phyloP scores from a whole-genome alignment of 441 rosid genomes.

The Gossypium davidsonii region DNA sequence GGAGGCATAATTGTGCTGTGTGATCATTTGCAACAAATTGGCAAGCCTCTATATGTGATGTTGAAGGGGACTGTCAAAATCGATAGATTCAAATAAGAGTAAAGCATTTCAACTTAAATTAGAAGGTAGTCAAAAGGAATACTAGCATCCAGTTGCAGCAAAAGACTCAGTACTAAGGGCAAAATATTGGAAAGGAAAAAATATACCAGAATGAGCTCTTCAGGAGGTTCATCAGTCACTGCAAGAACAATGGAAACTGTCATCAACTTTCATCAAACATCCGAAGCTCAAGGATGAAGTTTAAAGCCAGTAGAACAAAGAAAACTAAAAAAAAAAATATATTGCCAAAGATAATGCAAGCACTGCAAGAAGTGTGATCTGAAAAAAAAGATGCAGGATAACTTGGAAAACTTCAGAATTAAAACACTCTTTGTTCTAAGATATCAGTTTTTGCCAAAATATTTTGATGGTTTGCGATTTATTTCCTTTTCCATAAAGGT shows the following conservation, averaged over 20 bases:
- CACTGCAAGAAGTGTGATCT: not conserved
- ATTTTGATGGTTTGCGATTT: conserved; percentile 22
- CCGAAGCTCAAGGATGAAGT: conserved; percentile 6
- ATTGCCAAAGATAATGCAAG: not conserved
- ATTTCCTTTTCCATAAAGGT: conserved; percentile 93
- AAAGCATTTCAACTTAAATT: conserved; percentile 13
- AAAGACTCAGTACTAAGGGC: not conserved
- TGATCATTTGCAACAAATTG: conserved; percentile 81
- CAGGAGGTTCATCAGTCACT: conserved; percentile 75
- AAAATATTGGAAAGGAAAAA: conserved; percentile 4
- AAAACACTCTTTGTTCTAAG: not conserved
- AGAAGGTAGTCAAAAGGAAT: not conserved
- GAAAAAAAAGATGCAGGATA: not conserved
- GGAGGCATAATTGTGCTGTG: conserved; percentile 88
- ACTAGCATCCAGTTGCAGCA: not conserved
- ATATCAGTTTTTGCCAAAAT: conserved; percentile 13
- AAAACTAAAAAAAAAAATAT: not conserved
- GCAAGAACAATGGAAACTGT: conserved; percentile 32
- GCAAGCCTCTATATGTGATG: conserved; percentile 93
- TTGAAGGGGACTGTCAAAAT: conserved; percentile 68
- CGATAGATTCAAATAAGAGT: conserved; percentile 18
- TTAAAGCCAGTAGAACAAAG: not conserved
- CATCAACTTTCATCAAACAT: conserved; percentile 16
- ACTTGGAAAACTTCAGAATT: not conserved
- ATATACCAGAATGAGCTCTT: conserved; percentile 59